A percentile compares a stretch with the other conserved stretches of the same genome.
These are phyloP conservation scores for Piper betle DNA, from an alignment of 164 flowering plant species.

Conservation along the genomic window DNA sequence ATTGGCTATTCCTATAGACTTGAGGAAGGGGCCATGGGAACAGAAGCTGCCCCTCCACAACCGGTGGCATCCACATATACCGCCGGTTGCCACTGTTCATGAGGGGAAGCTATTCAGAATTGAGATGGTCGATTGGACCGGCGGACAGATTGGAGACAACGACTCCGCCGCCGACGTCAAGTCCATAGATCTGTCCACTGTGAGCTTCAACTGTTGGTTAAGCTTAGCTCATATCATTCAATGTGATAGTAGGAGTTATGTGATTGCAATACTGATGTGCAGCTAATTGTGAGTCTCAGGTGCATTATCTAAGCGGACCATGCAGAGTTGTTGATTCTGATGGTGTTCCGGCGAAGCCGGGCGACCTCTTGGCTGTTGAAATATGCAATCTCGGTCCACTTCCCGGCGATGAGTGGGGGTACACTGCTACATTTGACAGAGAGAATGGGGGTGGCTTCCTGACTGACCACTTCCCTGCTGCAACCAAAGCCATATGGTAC, in stretches of 20 bases:
- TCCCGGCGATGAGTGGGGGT: slow-evolving; percentile 98
- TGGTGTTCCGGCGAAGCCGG: slow-evolving; percentile 71
- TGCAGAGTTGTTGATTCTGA: slow-evolving; percentile 55
- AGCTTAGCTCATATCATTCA: too few relatives aligned
- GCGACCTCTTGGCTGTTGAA: slow-evolving; percentile 91
- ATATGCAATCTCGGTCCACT: slow-evolving; percentile 92
- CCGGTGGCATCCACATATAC: slow-evolving; percentile 86
- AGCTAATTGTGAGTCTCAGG: slow-evolving; percentile 21
- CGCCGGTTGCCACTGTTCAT: slow-evolving; percentile 53
- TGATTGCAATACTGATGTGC: neutral
- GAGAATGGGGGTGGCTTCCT: slow-evolving; percentile 96
- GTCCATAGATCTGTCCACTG: slow-evolving; percentile 51
- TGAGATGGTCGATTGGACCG: slow-evolving; percentile 87
- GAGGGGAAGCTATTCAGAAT: slow-evolving; percentile 49
- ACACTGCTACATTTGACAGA: slow-evolving; percentile 77
- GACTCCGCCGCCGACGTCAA: slow-evolving; percentile 53
- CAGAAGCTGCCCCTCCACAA: slow-evolving; percentile 47
- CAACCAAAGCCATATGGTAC: slow-evolving; percentile 96
- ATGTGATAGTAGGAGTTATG: too few relatives aligned
- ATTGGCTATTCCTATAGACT: slow-evolving; percentile 39
- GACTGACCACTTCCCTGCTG: slow-evolving; percentile 89
- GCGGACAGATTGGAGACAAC: slow-evolving; percentile 47
- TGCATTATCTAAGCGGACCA: slow-evolving; percentile 89
- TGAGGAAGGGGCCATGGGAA: slow-evolving; percentile 50
- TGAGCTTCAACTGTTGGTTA: slow-evolving; percentile 23